Evolutionary conservation across 345 rosid species (phyloP).

Genomic region (Salix suchowensis): DNA sequence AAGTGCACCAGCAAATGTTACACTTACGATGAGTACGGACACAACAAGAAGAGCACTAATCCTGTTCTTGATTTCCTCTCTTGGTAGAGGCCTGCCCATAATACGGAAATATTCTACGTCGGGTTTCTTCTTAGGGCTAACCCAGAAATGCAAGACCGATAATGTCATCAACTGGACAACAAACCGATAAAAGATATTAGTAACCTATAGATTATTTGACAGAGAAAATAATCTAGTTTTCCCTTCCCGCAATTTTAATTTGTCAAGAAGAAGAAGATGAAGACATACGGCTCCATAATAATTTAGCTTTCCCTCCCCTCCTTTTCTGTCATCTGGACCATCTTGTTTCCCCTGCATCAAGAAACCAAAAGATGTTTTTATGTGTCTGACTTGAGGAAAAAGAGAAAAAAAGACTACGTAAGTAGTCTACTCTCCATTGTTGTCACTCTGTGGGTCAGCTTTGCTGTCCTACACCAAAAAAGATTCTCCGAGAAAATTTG

Average conservation of each 20-base stretch:
- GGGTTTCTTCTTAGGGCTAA: neutral
- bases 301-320: no score
- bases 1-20: constrained; percentile 19
- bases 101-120: neutral
- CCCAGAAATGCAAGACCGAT: neutral
- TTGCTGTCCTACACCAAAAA: neutral
- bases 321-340: no score
- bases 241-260: no score
- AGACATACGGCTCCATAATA: no score
- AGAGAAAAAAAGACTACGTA: no score
- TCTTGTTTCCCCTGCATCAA: no score
- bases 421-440: neutral
- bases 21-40: constrained; percentile 16
- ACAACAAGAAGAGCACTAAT: constrained; percentile 18
- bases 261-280: no score
- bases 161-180: neutral
- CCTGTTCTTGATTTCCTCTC: constrained; percentile 1
- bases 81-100: no score
- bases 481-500: neutral
- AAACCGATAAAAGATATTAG: neutral
- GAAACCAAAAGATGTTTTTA: no score
- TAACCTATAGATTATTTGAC: neutral
- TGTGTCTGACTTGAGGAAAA: no score
- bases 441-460: neutral
- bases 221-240: neutral